Percentiles rank a stretch among this genome's conserved stretches.
Evolutionary conservation across 1,139 yeast species (phyloP).

Genomic region (Debaryomycetaceae sp.): DNA sequence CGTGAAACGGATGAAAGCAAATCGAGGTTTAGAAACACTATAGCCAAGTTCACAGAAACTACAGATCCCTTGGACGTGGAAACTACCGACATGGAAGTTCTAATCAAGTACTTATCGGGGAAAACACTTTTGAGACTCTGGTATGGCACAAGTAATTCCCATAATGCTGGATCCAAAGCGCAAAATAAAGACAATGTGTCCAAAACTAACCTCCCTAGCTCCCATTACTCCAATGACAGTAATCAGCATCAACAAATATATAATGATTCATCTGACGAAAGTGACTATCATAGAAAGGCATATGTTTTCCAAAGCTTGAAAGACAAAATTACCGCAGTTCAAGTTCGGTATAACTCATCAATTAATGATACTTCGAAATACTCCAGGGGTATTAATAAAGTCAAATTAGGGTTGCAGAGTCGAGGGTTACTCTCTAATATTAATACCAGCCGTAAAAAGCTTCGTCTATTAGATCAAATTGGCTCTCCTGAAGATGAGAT

Average conservation of each 20-base stretch:
- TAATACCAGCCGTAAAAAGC: not conserved
- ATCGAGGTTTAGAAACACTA: slow-evolving; percentile 30
- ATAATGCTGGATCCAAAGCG: not conserved
- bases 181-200: not conserved
- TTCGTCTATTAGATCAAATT: not conserved
- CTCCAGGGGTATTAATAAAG: slow-evolving; percentile 34
- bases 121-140: slow-evolving; percentile 35
- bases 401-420: slow-evolving; percentile 36
- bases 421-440: slow-evolving; percentile 11
- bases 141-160: slow-evolving; percentile 18
- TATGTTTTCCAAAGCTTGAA: slow-evolving; percentile 37
- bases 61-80: slow-evolving; percentile 42
- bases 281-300: slow-evolving; percentile 5
- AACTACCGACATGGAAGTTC: slow-evolving; percentile 37
- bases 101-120: slow-evolving; percentile 35
- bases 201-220: slow-evolving; percentile 5
- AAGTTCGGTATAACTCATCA: slow-evolving; percentile 10
- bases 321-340: slow-evolving; percentile 31
- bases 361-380: slow-evolving; percentile 24
- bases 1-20: slow-evolving; percentile 29
- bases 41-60: slow-evolving; percentile 37
- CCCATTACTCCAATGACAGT: slow-evolving; percentile 3
- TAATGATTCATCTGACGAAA: slow-evolving; percentile 6
- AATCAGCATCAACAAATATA: slow-evolving; percentile 3
- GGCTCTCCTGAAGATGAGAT: slow-evolving; percentile 2